Evolutionary conservation across 2,329 filamentous ascomycete species (phyloP), one percentile per base, ranked within the genome.

Genomic region (Rachicladosporium sp.): DNA sequence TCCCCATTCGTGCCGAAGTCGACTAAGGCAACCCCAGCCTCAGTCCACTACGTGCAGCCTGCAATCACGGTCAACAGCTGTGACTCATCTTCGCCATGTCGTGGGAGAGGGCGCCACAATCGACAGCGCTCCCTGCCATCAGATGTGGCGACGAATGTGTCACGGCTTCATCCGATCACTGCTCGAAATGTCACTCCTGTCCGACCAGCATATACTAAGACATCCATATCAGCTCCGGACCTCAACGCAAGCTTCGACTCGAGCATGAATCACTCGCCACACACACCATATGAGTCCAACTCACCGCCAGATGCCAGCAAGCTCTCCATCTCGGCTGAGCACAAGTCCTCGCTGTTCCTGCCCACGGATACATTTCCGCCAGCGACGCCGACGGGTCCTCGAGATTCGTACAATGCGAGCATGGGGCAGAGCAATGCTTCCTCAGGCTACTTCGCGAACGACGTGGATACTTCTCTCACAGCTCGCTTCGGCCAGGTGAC

Each of bases 401-500:
- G 64, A 54, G 76, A 76, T 13, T 67, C 68, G 33, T 73, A 80
- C 43, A 68, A 70, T 38, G 73, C 75, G 44, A 70, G 69, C 43
- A 65, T 74, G 42, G 76, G 69, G 50, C 46, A 49, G 34, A 48
- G 49, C 40, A 44, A 52, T 32, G 47, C 47, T 6, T 78, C 80
- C 39, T 80, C 84, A 49, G 75, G 73, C 6, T 74, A 80, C 42
- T 74, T 74, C n/a, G 73, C 75, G 29, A 75, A 76, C 34, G 78
- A 93, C 45, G 72, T 89, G 10, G 89, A 96, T 54, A 74, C 77
- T 13, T 76, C 74, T 38, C 65, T 95, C 37, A 76, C 75, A 9
- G 73, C 76, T 3, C 77, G 82, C 39, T 98, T 98, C 56, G 77
- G 81, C 40, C 82, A 80, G 44, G 81, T 93, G 9, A 82, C 86